Base-by-base conservation (phyloP, 2,329 filamentous ascomycete species). In the Zelopaecilomyces penicillatus region DNA sequence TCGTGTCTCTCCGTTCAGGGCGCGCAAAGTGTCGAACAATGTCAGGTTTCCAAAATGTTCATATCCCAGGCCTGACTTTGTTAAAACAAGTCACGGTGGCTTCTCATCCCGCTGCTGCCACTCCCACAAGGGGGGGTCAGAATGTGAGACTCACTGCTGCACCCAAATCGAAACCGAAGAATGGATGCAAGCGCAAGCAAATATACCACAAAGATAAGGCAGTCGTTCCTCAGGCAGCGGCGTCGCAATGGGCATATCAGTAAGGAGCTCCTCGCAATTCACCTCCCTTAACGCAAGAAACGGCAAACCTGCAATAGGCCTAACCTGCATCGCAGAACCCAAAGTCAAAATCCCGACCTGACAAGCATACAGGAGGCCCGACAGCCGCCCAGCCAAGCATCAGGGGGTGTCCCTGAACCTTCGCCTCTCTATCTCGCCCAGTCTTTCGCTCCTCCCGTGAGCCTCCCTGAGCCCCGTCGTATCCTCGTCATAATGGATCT, bases 401-500 rank as follows among this genome's bases (percentile, higher is more conserved):
- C 76, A 0, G 76, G 76, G 42, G 76, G 77, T 42, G 62, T 82
- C 27, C 87, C 87, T 0, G 57, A 74, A 0, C 79, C 86, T 0
- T 75, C 75, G 1, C 38, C 63, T 0, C 57, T 64, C 39, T 94
- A 94, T 63, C 66, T 87, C n/a, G 43, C 58, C 4, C 71, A 73
- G 42, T 71, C 84, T 2, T 59, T 65, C 4, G 53, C 66, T 10
- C 54, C 66, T 1, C 71, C 78, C 0, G 55, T 60, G 29, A 52
- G 52, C 11, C 63, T 76, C 4, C 34, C 63, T 0, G 41, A 62
- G 1, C 75, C 82, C 1, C 78, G 78, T 35, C 76, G 75, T 11
- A 74, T 95, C 31, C 79, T 98, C 26, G 72, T 98, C 41, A 78
- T 97, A 39, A 78, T 97, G 50, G 93, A 98, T 65, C 77, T 98